These are phyloP conservation scores for Boletus tylopilopsis DNA, from an alignment of 768 basidiomycete species.

Conservation along the genomic window DNA sequence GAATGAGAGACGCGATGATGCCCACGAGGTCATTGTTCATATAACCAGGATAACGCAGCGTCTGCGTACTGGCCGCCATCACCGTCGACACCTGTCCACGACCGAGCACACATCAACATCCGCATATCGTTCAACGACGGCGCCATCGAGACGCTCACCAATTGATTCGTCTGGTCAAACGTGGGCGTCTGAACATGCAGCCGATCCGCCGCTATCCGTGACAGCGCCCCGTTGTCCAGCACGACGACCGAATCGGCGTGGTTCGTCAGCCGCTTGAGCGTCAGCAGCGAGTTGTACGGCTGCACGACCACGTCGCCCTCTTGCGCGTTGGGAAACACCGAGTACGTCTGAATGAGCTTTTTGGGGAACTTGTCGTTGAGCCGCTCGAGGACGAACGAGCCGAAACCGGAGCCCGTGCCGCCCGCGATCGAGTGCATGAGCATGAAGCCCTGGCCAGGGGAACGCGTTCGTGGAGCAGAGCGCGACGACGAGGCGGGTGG, in stretches of 20 bases:
- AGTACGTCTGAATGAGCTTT: conserved; percentile 98
- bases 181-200: conserved; percentile 83
- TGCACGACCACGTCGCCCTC: conserved; percentile 98
- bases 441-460: conserved; percentile 87
- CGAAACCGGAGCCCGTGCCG: conserved; percentile 96
- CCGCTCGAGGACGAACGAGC: conserved; percentile 96
- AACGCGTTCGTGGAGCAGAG: neutral
- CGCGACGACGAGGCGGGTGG: neutral
- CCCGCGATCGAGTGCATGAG: conserved; percentile 98
- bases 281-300: conserved; percentile 93
- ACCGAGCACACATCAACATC: neutral
- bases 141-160: conserved; percentile 50
- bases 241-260: conserved; percentile 98
- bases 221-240: conserved; percentile 91
- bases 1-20: conserved; percentile 94
- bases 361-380: conserved; percentile 98
- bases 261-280: conserved; percentile 90
- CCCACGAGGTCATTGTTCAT: conserved; percentile 99
- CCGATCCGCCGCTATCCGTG: conserved; percentile 90
- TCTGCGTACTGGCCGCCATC: conserved; percentile 96
- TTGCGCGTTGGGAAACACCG: conserved; percentile 92
- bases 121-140: too few relatives aligned
- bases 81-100: conserved; percentile 82
- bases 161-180: conserved; percentile 90
- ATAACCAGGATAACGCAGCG: conserved; percentile 94